phyloP scores from a whole-genome alignment of 371 early-diverging fungal genomes.

The Mortierella sp. region DNA sequence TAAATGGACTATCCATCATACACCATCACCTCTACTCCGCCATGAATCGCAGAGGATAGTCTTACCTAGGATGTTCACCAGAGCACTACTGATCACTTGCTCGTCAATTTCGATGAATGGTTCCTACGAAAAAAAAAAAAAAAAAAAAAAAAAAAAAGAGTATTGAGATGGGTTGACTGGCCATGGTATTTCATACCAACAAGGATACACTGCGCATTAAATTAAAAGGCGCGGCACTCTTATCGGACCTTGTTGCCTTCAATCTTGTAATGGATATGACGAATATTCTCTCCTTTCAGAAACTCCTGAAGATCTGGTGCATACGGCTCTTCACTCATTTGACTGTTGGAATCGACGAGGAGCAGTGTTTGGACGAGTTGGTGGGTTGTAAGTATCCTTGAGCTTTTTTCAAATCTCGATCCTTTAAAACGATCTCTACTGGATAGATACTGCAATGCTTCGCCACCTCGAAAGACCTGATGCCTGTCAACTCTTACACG shows the following conservation, averaged over 20 bases:
- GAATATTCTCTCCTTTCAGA: constrained; percentile 75
- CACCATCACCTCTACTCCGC: too few species aligned
- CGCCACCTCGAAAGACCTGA: not conserved
- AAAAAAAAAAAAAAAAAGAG: not conserved
- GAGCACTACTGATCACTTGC: constrained; percentile 77
- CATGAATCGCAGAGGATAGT: not conserved
- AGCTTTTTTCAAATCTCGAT: not conserved
- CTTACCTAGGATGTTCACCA: constrained; percentile 78
- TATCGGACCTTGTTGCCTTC: constrained; percentile 83
- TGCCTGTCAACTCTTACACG: constrained; percentile 59
- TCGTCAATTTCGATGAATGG: constrained; percentile 92
- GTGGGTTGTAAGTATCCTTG: not conserved
- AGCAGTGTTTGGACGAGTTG: not conserved
- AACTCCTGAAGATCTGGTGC: constrained; percentile 83
- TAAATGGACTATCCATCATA: too few species aligned
- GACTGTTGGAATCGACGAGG: constrained; percentile 52
- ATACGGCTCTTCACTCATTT: constrained; percentile 85
- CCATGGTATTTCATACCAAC: too few species aligned
- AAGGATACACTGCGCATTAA: not conserved
- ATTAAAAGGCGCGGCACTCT: too few species aligned
- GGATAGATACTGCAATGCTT: not conserved
- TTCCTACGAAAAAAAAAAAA: constrained; percentile 62
- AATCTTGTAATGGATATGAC: constrained; percentile 80
- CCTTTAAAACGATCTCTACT: not conserved
- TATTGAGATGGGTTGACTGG: not conserved